Conservation (phyloP, 805 yeast genomes). For the Metschnikowia aberdeeniae region DNA sequence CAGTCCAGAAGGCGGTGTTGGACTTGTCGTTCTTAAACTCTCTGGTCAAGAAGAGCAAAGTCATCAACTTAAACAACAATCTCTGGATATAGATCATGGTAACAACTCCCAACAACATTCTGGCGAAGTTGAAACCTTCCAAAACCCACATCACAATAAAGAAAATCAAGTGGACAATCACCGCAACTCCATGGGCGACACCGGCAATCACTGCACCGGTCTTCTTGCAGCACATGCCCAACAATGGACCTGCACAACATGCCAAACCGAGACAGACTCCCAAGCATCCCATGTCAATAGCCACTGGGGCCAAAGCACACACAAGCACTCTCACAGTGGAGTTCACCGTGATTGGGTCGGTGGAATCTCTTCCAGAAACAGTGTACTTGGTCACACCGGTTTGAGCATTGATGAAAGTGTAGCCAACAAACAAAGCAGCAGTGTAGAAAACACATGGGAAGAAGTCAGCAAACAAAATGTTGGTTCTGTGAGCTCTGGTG, state of each 20-base stretch:
- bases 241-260: constrained; percentile 96
- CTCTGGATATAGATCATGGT: constrained; percentile 87
- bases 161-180: constrained; percentile 78
- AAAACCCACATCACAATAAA: constrained; percentile 96
- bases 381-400: constrained; percentile 60
- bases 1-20: constrained; percentile 99
- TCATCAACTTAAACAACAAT: constrained; percentile 77
- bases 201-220: constrained; percentile 96
- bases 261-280: constrained; percentile 75
- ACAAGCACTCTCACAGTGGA: constrained; percentile 68
- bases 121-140: constrained; percentile 86
- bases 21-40: constrained; percentile 95
- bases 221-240: constrained; percentile 93
- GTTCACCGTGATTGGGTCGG: constrained; percentile 51
- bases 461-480: constrained; percentile 76
- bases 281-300: constrained; percentile 80
- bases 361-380: constrained; percentile 29
- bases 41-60: constrained; percentile 76
- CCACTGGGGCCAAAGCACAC: constrained; percentile 89
- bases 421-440: constrained; percentile 68
- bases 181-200: constrained; percentile 93
- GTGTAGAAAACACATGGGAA: constrained; percentile 69
- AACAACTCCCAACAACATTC: constrained; percentile 81
- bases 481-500: constrained; percentile 73
- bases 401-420: constrained; percentile 79